These are phyloP conservation scores for Phytophthora palmivora DNA, from an alignment of 352 stramenopile genomes.

Conservation along the genomic window DNA sequence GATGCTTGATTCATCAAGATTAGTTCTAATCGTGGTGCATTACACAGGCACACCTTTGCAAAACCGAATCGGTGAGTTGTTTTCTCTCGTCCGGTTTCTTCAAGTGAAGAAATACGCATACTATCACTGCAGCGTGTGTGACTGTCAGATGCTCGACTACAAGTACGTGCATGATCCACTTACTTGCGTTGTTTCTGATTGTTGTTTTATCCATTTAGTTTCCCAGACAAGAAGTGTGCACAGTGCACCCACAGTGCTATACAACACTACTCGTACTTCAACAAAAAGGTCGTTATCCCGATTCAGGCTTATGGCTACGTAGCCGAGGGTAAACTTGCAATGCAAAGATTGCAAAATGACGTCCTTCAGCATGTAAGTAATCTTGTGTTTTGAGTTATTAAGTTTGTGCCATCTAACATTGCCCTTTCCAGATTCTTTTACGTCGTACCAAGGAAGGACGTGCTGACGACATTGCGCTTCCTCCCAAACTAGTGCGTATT, in stretches of 20 bases:
- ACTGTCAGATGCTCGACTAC: slow-evolving; percentile 97
- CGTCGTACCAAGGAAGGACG: slow-evolving; percentile 98
- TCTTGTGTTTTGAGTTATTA: background rate
- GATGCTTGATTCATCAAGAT: background rate
- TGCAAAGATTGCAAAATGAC: slow-evolving; percentile 97
- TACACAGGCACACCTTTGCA: slow-evolving; percentile 92
- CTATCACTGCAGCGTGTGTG: slow-evolving; percentile 97
- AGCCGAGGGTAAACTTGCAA: slow-evolving; percentile 92
- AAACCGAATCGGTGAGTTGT: slow-evolving; percentile 95
- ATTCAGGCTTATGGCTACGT: slow-evolving; percentile 97
- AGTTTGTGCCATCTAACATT: slow-evolving; percentile 7
- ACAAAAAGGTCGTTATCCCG: slow-evolving; percentile 98
- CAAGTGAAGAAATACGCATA: slow-evolving; percentile 97
- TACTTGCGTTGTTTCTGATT: slow-evolving; percentile 25
- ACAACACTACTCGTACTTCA: slow-evolving; percentile 98
- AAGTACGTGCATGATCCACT: slow-evolving; percentile 62
- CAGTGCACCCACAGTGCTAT: slow-evolving; percentile 95
- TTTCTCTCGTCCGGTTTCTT: slow-evolving; percentile 98
- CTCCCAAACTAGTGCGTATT: slow-evolving; percentile 89
- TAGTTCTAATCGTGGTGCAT: background rate
- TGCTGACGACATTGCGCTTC: slow-evolving; percentile 94
- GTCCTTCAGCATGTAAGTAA: slow-evolving; percentile 87
- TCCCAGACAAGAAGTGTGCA: slow-evolving; percentile 86
- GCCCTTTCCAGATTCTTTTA: slow-evolving; percentile 90
- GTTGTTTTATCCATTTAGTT: slow-evolving; percentile 37